Conservation (phyloP, 2,329 filamentous ascomycete genomes). For the Xylariaceae sp. region DNA sequence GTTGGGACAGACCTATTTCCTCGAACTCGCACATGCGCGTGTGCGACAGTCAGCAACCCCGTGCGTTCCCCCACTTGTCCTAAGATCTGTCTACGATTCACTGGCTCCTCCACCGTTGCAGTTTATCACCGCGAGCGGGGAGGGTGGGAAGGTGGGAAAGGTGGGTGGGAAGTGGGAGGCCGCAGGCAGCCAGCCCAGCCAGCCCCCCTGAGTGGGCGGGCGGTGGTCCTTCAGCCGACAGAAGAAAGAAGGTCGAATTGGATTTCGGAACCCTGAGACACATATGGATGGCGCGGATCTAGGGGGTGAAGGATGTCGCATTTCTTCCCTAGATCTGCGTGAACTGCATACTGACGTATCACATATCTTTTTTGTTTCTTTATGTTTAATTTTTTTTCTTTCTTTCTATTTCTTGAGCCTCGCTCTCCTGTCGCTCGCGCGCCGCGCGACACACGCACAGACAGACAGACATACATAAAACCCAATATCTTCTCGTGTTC, state of each 20-base stretch:
- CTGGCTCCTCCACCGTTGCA: conserved; percentile 6
- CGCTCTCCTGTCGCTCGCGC: too few relatives aligned
- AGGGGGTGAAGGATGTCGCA: conserved; percentile 5
- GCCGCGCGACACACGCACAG: too few relatives aligned
- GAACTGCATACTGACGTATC: conserved; percentile 14
- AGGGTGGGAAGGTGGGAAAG: neutral
- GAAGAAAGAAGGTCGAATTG: conserved; percentile 7
- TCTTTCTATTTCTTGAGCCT: too few relatives aligned
- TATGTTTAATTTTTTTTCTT: too few relatives aligned
- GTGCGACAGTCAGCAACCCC: conserved; percentile 2
- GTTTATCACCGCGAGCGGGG: neutral
- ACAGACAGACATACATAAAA: neutral
- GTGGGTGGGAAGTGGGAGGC: conserved; percentile 9
- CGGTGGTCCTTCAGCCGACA: conserved; percentile 15
- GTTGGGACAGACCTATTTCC: too few relatives aligned
- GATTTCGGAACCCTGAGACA: conserved; percentile 3
- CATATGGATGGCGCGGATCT: conserved; percentile 5
- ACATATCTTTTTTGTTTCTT: conserved; percentile 1
- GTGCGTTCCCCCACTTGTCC: conserved; percentile 5
- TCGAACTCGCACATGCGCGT: neutral
- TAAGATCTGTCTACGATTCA: conserved; percentile 2
- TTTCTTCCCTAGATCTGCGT: conserved; percentile 10
- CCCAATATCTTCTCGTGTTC: conserved; percentile 14
- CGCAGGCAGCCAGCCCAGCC: conserved; percentile 13
- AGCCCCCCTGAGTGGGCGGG: conserved; percentile 12